These are phyloP conservation scores for Aspergillus brasiliensis DNA, from an alignment of 2,329 filamentous ascomycete genomes.

Conservation along the genomic window DNA sequence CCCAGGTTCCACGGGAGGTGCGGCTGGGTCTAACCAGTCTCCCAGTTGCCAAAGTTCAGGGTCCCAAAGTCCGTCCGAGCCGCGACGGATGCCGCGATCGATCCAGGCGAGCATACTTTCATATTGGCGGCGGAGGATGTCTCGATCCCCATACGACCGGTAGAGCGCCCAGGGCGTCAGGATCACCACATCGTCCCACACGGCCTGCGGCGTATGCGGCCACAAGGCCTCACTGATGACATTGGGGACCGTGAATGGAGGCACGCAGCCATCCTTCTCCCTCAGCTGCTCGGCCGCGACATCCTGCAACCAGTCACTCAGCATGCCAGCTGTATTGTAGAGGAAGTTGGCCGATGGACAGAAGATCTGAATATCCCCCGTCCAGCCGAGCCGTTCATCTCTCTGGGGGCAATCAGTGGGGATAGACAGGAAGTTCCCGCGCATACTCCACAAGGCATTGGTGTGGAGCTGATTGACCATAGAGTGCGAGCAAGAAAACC, in stretches of 20 bases:
- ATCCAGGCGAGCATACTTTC: conserved; percentile 41
- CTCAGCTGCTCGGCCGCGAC: conserved; percentile 41
- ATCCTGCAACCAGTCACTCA: conserved; percentile 54
- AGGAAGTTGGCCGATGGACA: conserved; percentile 51
- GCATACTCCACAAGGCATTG: conserved; percentile 61
- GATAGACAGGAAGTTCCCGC: conserved; percentile 46
- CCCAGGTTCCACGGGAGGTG: conserved; percentile 38
- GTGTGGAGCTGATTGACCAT: conserved; percentile 57
- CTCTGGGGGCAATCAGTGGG: conserved; percentile 19
- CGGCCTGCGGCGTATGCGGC: conserved; percentile 20
- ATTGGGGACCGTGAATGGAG: conserved; percentile 38
- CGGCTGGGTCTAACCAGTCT: conserved; percentile 47
- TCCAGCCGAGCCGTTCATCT: conserved; percentile 59
- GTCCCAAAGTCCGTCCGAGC: conserved; percentile 39
- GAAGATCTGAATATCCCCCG: conserved; percentile 50
- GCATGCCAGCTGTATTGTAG: conserved; percentile 56
- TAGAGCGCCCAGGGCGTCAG: conserved; percentile 41
- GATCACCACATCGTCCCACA: conserved; percentile 46
- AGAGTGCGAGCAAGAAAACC: conserved; percentile 55
- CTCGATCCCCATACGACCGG: conserved; percentile 34
- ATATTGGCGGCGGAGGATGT: conserved; percentile 40
- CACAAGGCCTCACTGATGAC: conserved; percentile 17
- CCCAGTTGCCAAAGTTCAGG: conserved; percentile 38
- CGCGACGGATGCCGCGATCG: conserved; percentile 36
- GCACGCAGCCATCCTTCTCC: conserved; percentile 25